Evolutionary conservation across 2,329 filamentous ascomycete species (phyloP), one percentile per base, ranked within the genome.

Genomic region (Alternaria infectoria): DNA sequence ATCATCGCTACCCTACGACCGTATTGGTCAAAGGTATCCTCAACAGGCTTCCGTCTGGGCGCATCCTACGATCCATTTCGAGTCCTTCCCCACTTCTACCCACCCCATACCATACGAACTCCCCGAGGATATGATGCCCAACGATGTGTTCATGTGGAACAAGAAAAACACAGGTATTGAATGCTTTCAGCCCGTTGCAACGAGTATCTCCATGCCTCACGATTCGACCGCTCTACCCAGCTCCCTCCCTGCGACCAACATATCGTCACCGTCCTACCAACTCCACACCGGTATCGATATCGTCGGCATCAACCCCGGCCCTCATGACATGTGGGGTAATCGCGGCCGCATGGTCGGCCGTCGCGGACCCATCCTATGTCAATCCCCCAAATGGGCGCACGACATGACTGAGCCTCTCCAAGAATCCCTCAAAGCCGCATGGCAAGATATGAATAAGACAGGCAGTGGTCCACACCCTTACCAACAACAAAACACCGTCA

Each of bases 61-160:
- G 10, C 57, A 57, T 26, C 60, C 59, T 12, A 43, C 8, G 2
- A 47, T 43, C 50, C n/a, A n/a, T 19, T 17, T 46, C n/a, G 47
- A 57, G 25, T n/a, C 47, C 11, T 63, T 60, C 15, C 57, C 26
- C 32, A 10, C 49, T 44, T 15, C 36, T 17, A 23, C 6, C 6
- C 23, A 15, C 52, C 25, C 36, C 17, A 25, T n/a, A 12, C 23
- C 21, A 17, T 23, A 44, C 44, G n/a, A 49, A 44, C 32, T 56
- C 32, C 52, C 47, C 12, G 40, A 51, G 9, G 66, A 68, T 43
- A 26, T 64, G 21, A 17, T 66, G n/a, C 55, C 65, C 2, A 45
- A 61, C 28, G 25, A 65, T 5, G 26, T 58, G 17, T 44, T 71
- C 21, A 15, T 66, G 46, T 70, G 66, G 66, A 19, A 3, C 19